Evolutionary conservation across 179 eudicot species (phyloP).

Genomic region (Amaranthus tricolor): DNA sequence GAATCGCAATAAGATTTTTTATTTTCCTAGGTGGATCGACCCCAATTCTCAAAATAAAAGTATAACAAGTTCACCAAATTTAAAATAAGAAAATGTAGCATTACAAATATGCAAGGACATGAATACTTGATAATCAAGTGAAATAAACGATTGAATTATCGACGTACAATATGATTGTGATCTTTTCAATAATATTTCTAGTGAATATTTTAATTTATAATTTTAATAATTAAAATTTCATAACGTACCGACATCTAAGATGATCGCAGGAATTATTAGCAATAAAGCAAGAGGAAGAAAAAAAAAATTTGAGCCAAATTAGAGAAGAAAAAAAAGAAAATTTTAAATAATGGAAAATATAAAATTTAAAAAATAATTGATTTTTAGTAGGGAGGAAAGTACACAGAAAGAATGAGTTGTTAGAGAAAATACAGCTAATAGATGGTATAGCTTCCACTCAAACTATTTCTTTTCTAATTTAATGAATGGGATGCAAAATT

Average conservation of each 20-base stretch:
- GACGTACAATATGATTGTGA: too few species aligned
- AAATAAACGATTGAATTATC: too few species aligned
- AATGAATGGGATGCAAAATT: neutral
- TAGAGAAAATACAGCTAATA: neutral
- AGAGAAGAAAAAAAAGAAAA: neutral
- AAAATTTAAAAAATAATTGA: conserved; percentile 1
- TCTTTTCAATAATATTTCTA: too few species aligned
- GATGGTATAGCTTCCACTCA: neutral
- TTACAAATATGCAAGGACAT: too few species aligned
- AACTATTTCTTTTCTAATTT: neutral
- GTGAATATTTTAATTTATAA: too few species aligned
- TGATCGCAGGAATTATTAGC: conserved; percentile 26
- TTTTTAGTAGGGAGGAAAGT: neutral
- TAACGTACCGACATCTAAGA: conserved; percentile 31
- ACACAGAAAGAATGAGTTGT: conserved; percentile 16
- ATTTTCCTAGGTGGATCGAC: too few species aligned
- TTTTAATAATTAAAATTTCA: too few species aligned
- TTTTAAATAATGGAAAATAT: neutral
- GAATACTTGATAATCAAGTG: too few species aligned
- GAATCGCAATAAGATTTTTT: too few species aligned
- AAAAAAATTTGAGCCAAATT: neutral
- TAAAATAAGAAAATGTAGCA: too few species aligned
- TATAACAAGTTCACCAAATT: too few species aligned
- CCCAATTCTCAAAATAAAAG: too few species aligned
- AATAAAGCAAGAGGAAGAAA: conserved; percentile 18